Base-by-base conservation (phyloP, 2,329 filamentous ascomycete species). In the Bisporella sp. region DNA sequence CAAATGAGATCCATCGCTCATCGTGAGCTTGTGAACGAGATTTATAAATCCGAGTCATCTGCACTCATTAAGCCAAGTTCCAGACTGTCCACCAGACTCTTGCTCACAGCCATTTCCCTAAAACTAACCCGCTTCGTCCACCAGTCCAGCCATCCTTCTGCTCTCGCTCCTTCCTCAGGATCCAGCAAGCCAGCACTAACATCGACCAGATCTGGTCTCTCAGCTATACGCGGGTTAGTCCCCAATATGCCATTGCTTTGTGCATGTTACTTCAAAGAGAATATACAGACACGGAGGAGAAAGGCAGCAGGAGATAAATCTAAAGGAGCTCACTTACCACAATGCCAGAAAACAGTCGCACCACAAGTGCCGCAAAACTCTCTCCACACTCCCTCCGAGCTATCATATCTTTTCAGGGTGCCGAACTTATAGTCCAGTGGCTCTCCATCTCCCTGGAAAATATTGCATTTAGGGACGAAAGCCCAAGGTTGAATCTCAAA, bases 401-500 rank as follows among this genome's bases (percentile, higher is more conserved):
- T 21, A 12, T 70, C 62, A 60, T 84, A 84, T 8, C 61, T 68
- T 46, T 71, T 72, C 50, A 82, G 63, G 1, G 74, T 74, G 0
- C 71, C 71, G 30, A 66, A 58, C 0, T 69, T 64, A 5, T 73
- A 65, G 0, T 58, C 51, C 4, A 71, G 52, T 1, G 65, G 59
- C 21, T 61, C 58, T 11, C 66, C 59, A 45, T 71, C 54, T 32
- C 65, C 53, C 30, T 78, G 69, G 13, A 70, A 65, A 48, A 87
- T 79, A 57, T 84, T 81, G 1, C 67, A 64, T n/a, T 72, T 70
- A 0, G 81, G 81, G 0, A 87, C 68, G 59, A 86, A 88, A 0
- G 79, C 73, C 84, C 84, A 88, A 0, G 76, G 69, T 57, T 84
- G 77, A 44, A 86, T 74, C 50, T 85, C 80, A 55, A 80, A 21